A percentile compares a stretch with the other conserved stretches of the same genome.
phyloP scores from a whole-genome alignment of 2,329 filamentous ascomycete genomes.

The Hymenoscyphus albidus region DNA sequence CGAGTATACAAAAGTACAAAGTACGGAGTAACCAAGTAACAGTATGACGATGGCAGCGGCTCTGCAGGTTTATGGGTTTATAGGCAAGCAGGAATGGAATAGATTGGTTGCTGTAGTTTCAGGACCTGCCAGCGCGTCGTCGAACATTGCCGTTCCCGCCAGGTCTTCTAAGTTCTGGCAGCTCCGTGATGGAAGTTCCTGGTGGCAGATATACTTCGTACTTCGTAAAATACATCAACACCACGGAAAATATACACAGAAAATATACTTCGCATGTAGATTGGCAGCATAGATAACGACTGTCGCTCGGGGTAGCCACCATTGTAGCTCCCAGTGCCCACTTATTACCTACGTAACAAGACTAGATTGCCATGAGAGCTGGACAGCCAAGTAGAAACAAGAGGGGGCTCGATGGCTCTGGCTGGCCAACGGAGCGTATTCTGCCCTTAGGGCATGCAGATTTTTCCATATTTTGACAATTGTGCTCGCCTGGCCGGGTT shows the following conservation, averaged over 20 bases:
- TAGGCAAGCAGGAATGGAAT: constrained; percentile 4
- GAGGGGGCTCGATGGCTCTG: background rate
- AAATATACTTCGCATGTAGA: too few species aligned
- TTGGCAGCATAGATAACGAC: too few species aligned
- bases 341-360: too few species aligned
- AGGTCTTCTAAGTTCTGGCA: background rate
- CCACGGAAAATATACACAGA: too few species aligned
- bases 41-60: background rate
- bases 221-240: background rate
- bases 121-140: constrained; percentile 5
- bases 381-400: too few species aligned
- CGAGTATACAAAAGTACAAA: background rate
- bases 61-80: constrained; percentile 7
- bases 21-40: too few species aligned
- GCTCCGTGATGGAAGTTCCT: background rate
- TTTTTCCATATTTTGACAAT: background rate
- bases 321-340: too few species aligned
- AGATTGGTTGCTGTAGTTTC: constrained; percentile 1
- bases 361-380: too few species aligned
- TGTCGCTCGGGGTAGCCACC: too few species aligned
- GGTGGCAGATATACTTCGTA: background rate
- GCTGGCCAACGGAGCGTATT: background rate
- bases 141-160: background rate
- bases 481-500: background rate
- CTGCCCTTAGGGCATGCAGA: background rate